phyloP scores from a whole-genome alignment of 768 basidiomycete species.

The Daedaleopsis nitida region DNA sequence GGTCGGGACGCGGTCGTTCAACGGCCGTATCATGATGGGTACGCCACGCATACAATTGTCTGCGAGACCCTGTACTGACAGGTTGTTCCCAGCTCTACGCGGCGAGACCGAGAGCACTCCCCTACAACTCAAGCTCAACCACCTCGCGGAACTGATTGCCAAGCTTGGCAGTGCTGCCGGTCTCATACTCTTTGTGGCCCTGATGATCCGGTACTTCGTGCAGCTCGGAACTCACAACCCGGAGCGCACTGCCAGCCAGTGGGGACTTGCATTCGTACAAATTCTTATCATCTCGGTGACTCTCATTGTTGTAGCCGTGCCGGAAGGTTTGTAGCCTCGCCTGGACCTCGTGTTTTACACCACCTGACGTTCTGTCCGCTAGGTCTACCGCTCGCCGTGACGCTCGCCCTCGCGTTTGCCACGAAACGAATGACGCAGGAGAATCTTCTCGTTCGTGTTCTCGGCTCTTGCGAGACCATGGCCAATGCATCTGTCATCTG shows the following conservation, averaged over 20 bases:
- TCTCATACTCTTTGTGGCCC: conserved; percentile 72
- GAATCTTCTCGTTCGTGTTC: conserved; percentile 92
- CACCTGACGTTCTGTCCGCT: conserved; percentile 12
- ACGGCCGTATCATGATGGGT: conserved; percentile 99
- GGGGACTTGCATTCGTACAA: conserved; percentile 88
- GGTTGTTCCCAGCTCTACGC: conserved; percentile 64
- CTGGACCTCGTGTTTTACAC: conserved; percentile 7
- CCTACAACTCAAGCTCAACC: conserved; percentile 90
- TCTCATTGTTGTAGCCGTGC: conserved; percentile 84
- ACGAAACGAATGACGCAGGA: conserved; percentile 98
- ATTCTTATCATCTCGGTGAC: conserved; percentile 96
- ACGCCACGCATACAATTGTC: conserved; percentile 29
- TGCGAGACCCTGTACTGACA: background rate
- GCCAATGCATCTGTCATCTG: conserved; percentile 95
- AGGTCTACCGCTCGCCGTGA: conserved; percentile 95
- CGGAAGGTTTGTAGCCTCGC: conserved; percentile 57
- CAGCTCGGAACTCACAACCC: conserved; percentile 70
- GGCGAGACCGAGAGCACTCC: conserved; percentile 90
- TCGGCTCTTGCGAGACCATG: conserved; percentile 98
- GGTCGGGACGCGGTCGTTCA: conserved; percentile 91
- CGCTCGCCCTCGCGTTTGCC: conserved; percentile 94
- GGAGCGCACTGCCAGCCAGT: conserved; percentile 68
- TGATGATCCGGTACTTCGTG: conserved; percentile 96
- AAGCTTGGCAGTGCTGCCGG: conserved; percentile 86
- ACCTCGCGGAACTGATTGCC: conserved; percentile 93